Percentiles rank a stretch among this genome's conserved stretches.
These are phyloP conservation scores for Carex arenaria DNA, from an alignment of 202 grass and related monocot species.

Conservation along the genomic window DNA sequence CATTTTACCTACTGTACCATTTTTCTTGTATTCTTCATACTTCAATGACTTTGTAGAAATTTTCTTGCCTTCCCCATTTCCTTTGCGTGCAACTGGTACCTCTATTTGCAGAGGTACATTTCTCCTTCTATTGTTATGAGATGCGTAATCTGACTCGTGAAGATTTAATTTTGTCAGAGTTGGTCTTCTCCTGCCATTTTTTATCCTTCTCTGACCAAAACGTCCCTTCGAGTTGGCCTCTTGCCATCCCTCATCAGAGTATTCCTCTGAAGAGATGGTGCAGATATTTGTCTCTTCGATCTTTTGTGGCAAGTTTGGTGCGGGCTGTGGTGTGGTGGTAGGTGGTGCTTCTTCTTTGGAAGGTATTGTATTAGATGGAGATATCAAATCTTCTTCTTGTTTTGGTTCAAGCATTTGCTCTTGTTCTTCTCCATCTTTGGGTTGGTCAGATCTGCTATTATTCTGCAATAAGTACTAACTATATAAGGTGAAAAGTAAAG, in stretches of 20 bases:
- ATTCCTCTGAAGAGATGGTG: slow-evolving; percentile 74
- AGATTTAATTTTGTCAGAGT: slow-evolving; percentile 50
- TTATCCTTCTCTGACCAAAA: slow-evolving; percentile 52
- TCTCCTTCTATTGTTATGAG: slow-evolving; percentile 29
- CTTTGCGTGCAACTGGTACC: slow-evolving; percentile 30
- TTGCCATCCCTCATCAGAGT: slow-evolving; percentile 98
- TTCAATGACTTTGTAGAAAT: slow-evolving; percentile 21
- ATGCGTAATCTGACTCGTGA: slow-evolving; percentile 35
- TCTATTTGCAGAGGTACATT: slow-evolving; percentile 28
- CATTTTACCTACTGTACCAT: slow-evolving; percentile 27
- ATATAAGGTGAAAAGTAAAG: slow-evolving; percentile 44
- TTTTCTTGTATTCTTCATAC: slow-evolving; percentile 11
- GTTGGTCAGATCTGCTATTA: slow-evolving; percentile 64
- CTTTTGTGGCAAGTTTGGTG: background rate
- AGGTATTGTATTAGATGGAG: slow-evolving; percentile 4
- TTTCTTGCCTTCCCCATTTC: slow-evolving; percentile 31
- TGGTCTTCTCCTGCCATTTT: slow-evolving; percentile 41
- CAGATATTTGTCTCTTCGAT: background rate
- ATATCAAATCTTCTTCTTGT: slow-evolving; percentile 20
- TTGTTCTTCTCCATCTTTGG: slow-evolving; percentile 50
- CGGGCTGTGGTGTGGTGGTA: background rate
- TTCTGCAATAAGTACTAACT: slow-evolving; percentile 75
- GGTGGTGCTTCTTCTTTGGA: slow-evolving; percentile 23
- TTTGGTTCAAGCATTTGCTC: slow-evolving; percentile 43
- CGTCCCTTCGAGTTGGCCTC: slow-evolving; percentile 73